Conservation (phyloP, 768 basidiomycete genomes). For the Mycena galopus region DNA sequence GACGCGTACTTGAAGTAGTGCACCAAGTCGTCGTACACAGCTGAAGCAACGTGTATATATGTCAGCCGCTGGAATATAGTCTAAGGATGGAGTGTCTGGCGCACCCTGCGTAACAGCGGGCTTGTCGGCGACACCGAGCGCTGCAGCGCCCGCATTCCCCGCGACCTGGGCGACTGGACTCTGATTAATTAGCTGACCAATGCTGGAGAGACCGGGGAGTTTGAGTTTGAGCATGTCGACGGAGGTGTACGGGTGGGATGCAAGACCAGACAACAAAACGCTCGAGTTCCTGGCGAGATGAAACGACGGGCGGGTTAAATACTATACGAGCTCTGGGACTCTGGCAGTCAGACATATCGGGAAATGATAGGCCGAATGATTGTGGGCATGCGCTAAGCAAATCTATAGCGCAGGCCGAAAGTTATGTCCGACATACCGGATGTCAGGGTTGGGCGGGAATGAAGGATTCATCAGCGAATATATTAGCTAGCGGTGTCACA, state of each 20-base stretch:
- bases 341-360: no score
- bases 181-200: constrained; percentile 36
- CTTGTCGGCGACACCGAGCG: constrained; percentile 32
- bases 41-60: constrained; percentile 27
- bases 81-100: neutral
- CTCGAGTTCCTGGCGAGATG: neutral
- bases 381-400: no score
- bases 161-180: constrained; percentile 29
- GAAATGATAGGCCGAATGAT: no score
- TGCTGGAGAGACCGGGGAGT: constrained; percentile 27
- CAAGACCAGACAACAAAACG: no score
- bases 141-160: constrained; percentile 22
- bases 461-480: neutral
- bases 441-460: constrained; percentile 2
- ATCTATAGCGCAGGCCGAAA: no score
- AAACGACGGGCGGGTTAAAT: neutral
- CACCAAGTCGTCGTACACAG: constrained; percentile 46
- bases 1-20: constrained; percentile 53
- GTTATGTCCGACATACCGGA: no score
- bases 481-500: neutral
- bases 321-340: no score
- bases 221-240: constrained; percentile 20
- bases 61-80: neutral
- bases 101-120: constrained; percentile 28
- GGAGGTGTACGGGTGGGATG: neutral